Evolutionary conservation across 768 basidiomycete species (phyloP), one percentile per base, ranked within the genome.

Genomic region (Inosperma sp.): DNA sequence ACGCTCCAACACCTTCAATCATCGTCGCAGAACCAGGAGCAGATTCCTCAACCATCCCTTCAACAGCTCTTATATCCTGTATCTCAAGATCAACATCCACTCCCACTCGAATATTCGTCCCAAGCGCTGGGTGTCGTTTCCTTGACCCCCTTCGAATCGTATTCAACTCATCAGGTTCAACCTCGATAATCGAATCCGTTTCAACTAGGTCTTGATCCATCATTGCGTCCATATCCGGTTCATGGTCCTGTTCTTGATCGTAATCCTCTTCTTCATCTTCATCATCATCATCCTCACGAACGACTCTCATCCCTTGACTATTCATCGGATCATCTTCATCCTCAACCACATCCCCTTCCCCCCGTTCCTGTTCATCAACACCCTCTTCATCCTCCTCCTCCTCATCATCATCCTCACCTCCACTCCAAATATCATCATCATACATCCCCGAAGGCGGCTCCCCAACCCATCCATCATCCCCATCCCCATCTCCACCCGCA

Each of bases 1-100:
- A 14, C 26, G 14, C 31, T 26, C 21, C 25, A 8, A n/a, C 21
- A 12, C 12, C 14, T 14, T 35, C 46, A 48, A 36, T 35, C n/a
- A 26, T 35, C 12, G 33, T 21, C 6, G 46, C 64, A 16, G 70
- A 75, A 56, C 71, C 78, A 49, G 63, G 68, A 37, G 76, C 76
- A 5, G 71, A 74, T 4, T 71, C 63, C 6, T 68, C 68, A 52
- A 81, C 46, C 8, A 48, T 35, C 25, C 46, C 46, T 7, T 48
- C 46, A 2, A 48, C 46, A 7, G 7, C 34, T 10, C 35, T 48
- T 35, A 48, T 48, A 37, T 48, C 46, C 14, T 47, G 46, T 25
- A 47, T 47, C 23, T 47, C 46, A 5, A 23, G 34, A 10, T 37
- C 46, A 6, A 22, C 34, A 2, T 36, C 46, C 41, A 4, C 41